Percentiles rank a stretch among this genome's conserved stretches.
Evolutionary conservation across 192 early-diverging fungal genomes (phyloP).

Genomic region (Haplosporangium gracile): DNA sequence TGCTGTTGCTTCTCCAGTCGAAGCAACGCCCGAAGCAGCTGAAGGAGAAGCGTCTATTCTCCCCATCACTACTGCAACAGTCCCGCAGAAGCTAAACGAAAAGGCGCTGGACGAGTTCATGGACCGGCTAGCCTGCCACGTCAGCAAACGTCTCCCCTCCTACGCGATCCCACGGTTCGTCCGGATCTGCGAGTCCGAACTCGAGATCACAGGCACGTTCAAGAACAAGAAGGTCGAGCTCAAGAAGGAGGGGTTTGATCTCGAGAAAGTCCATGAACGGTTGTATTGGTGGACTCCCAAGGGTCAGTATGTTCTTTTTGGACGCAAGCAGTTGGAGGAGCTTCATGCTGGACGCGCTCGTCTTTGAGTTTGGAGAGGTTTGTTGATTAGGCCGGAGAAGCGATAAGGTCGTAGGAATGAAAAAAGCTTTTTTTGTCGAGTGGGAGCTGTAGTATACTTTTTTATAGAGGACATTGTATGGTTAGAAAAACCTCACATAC

Average conservation of each 20-base stretch:
- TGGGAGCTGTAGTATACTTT: no score
- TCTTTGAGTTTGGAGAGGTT: conserved; percentile 7
- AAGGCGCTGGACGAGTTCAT: conserved; percentile 36
- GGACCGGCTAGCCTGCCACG: conserved; percentile 46
- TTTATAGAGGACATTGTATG: no score
- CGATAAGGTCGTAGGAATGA: no score
- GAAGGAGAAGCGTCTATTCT: background rate
- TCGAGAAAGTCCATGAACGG: conserved; percentile 17
- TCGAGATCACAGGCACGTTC: conserved; percentile 45
- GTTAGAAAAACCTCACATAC: no score
- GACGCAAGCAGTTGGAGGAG: background rate
- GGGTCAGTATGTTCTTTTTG: conserved; percentile 21
- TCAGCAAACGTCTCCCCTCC: conserved; percentile 60
- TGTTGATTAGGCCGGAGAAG: no score
- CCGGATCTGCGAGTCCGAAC: conserved; percentile 60
- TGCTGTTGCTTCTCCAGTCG: background rate
- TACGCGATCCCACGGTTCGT: conserved; percentile 77
- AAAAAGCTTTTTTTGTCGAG: no score
- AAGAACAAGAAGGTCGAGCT: conserved; percentile 43
- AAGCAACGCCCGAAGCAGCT: background rate
- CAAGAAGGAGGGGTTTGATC: conserved; percentile 35
- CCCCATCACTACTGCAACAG: no score
- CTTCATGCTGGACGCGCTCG: conserved; percentile 24
- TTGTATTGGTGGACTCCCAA: conserved; percentile 39
- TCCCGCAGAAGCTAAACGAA: conserved; percentile 12